phyloP scores from a whole-genome alignment of 306 rosid species.

The Dalbergia cultrata region DNA sequence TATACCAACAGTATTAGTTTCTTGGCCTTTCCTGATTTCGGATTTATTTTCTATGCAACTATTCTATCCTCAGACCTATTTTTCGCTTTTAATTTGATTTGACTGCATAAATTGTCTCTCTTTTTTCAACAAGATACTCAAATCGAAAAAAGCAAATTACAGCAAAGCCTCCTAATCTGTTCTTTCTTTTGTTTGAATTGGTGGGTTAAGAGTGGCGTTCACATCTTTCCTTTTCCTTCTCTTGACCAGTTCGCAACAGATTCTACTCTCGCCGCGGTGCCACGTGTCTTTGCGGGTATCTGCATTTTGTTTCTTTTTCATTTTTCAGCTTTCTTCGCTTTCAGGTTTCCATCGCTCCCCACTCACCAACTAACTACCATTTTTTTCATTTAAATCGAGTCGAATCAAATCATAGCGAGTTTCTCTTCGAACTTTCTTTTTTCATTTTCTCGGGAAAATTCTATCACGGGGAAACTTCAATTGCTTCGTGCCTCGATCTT shows the following conservation, averaged over 20 bases:
- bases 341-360: background rate
- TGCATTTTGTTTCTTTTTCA: no score
- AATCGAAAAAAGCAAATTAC: no score
- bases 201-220: background rate
- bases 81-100: no score
- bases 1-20: no score
- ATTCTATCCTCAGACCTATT: no score
- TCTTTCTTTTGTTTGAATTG: background rate
- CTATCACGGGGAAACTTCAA: background rate
- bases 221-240: constrained; percentile 9
- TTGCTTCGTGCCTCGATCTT: constrained; percentile 15
- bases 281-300: background rate
- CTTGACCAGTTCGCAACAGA: background rate
- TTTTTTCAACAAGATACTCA: no score
- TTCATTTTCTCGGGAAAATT: constrained; percentile 41
- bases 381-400: background rate
- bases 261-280: background rate
- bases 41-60: no score
- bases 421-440: background rate
- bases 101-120: no score
- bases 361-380: background rate
- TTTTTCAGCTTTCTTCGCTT: background rate
- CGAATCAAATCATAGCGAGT: background rate
- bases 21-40: no score
- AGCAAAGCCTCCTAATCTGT: no score